Evolutionary conservation across 805 yeast species (phyloP).

Genomic region (Cyberlindnera euphorbiiphila): DNA sequence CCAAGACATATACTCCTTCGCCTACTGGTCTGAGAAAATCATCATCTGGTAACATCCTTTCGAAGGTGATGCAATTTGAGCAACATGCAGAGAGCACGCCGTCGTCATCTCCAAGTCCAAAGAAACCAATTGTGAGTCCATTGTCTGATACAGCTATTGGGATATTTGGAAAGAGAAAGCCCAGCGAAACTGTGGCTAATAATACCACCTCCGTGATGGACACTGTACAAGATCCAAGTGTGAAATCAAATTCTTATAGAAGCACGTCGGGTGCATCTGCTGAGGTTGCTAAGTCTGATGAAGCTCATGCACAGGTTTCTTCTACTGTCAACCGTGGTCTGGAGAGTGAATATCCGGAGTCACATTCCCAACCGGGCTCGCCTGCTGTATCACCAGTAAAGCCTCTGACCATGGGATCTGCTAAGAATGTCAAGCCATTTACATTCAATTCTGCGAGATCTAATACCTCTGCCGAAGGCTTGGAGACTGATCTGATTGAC

Average conservation of each 20-base stretch:
- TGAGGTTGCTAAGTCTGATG: background rate
- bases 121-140: constrained; percentile 20
- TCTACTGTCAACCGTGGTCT: background rate
- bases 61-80: constrained; percentile 31
- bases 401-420: background rate
- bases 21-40: constrained; percentile 24
- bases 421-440: no score
- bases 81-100: constrained; percentile 19
- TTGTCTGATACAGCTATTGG: constrained; percentile 21
- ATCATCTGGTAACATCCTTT: constrained; percentile 29
- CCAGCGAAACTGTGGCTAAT: constrained; percentile 9
- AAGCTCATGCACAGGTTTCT: background rate
- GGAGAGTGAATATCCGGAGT: background rate
- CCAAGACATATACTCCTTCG: constrained; percentile 2
- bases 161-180: constrained; percentile 21
- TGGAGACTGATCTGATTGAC: no score
- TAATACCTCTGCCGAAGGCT: no score
- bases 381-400: background rate
- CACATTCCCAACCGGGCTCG: background rate
- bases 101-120: constrained; percentile 11
- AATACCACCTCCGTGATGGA: constrained; percentile 3
- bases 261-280: background rate
- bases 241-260: background rate
- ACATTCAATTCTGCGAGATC: no score
- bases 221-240: background rate